phyloP scores from a whole-genome alignment of 2,329 filamentous ascomycete species.

The Colletotrichum tropicale region DNA sequence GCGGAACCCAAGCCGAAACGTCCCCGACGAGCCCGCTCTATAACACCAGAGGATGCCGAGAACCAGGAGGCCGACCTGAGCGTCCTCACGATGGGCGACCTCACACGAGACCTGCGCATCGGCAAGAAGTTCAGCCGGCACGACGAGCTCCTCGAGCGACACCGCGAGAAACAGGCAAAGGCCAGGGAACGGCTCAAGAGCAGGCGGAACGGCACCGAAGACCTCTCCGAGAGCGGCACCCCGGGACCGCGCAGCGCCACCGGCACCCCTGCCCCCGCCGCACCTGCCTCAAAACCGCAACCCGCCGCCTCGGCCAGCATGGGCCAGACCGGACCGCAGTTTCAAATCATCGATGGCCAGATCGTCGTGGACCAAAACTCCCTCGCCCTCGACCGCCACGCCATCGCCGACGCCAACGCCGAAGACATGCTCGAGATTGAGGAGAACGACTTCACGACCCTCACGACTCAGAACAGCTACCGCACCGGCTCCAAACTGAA shows the following conservation, averaged over 20 bases:
- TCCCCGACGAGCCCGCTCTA: conserved; percentile 44
- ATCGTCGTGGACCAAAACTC: conserved; percentile 75
- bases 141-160: conserved; percentile 72
- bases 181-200: conserved; percentile 35
- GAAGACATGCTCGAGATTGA: conserved; percentile 68
- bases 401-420: conserved; percentile 57
- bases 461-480: conserved; percentile 73
- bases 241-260: background rate
- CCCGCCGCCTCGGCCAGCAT: conserved; percentile 4
- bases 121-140: conserved; percentile 79
- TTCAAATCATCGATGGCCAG: conserved; percentile 72
- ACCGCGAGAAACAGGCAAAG: conserved; percentile 51
- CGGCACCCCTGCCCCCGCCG: conserved; percentile 22
- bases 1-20: background rate
- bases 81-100: conserved; percentile 72
- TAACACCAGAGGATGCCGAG: conserved; percentile 69
- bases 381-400: conserved; percentile 71
- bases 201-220: conserved; percentile 23
- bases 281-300: conserved; percentile 25
- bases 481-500: conserved; percentile 64
- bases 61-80: conserved; percentile 66
- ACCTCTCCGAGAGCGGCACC: conserved; percentile 22
- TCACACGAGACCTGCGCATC: conserved; percentile 72
- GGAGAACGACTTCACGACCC: conserved; percentile 78
- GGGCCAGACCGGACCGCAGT: conserved; percentile 50